These are phyloP conservation scores for Xylaria sp. DNA, from an alignment of 2,329 filamentous ascomycete genomes.

Conservation along the genomic window DNA sequence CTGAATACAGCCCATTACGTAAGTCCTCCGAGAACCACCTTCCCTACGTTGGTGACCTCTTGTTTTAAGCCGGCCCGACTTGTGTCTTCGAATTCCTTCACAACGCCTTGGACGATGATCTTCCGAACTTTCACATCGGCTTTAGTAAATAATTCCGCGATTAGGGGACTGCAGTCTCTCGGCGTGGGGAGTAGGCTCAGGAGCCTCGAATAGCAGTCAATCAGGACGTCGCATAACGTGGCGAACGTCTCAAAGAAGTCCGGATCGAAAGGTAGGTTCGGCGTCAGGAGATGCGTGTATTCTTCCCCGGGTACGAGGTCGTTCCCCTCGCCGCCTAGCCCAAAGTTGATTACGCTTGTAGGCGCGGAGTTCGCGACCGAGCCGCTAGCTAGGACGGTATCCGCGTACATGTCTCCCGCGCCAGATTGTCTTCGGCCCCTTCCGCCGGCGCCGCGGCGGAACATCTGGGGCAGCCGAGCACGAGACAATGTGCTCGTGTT, in stretches of 20 bases:
- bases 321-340: conserved; percentile 56
- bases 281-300: conserved; percentile 88
- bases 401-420: conserved; percentile 42
- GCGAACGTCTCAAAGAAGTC: conserved; percentile 97
- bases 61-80: conserved; percentile 75
- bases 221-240: conserved; percentile 91
- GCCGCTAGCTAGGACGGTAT: conserved; percentile 24
- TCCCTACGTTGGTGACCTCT: conserved; percentile 84
- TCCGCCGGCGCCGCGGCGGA: conserved; percentile 65
- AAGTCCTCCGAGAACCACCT: conserved; percentile 85
- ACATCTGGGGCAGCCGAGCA: conserved; percentile 82
- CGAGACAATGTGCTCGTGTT: conserved; percentile 71
- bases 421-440: conserved; percentile 61
- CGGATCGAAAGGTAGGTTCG: conserved; percentile 89
- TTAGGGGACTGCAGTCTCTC: conserved; percentile 66
- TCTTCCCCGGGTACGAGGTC: conserved; percentile 81
- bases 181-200: conserved; percentile 75
- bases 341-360: conserved; percentile 57
- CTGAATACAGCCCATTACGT: conserved; percentile 52
- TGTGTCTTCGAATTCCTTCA: conserved; percentile 91
- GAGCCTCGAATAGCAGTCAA: conserved; percentile 86
- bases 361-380: conserved; percentile 38
- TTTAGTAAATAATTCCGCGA: conserved; percentile 88
- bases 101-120: conserved; percentile 81
- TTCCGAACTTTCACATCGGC: conserved; percentile 85